phyloP scores from a whole-genome alignment of 75 land plant species.

The Isoetes taiwanensis region DNA sequence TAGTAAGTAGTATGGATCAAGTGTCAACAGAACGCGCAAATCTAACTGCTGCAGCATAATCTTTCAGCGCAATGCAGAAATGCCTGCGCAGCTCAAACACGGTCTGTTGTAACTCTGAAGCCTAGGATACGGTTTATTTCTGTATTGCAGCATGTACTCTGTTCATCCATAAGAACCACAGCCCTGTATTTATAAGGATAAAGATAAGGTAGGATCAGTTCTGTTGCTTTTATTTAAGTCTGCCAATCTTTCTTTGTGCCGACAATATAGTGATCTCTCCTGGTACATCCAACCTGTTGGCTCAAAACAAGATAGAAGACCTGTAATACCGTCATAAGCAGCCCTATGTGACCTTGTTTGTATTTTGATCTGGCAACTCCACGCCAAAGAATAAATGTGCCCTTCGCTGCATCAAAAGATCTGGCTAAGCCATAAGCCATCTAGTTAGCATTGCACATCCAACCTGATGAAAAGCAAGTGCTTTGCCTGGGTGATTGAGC shows the following conservation, averaged over 20 bases:
- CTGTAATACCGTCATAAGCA: conserved; percentile 35
- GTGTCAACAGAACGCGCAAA: conserved; percentile 80
- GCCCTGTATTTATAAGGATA: conserved; percentile 95
- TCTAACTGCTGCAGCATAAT: conserved; percentile 65
- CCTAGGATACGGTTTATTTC: conserved; percentile 91
- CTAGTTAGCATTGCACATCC: conserved; percentile 77
- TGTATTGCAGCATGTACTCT: conserved; percentile 47
- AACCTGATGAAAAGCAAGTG: conserved; percentile 68
- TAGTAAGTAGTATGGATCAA: conserved; percentile 68
- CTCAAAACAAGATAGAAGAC: conserved; percentile 32
- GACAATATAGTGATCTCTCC: conserved; percentile 74
- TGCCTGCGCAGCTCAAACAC: conserved; percentile 80
- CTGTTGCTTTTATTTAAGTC: conserved; percentile 83
- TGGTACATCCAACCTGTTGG: conserved; percentile 91
- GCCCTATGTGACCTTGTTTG: conserved; percentile 38
- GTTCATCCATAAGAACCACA: conserved; percentile 63
- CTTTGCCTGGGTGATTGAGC: conserved; percentile 40
- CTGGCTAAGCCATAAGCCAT: conserved; percentile 55
- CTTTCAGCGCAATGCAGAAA: conserved; percentile 74
- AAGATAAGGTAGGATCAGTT: conserved; percentile 70
- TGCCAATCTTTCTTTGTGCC: conserved; percentile 45
- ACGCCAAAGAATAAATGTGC: conserved; percentile 61
- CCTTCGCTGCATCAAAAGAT: conserved; percentile 75
- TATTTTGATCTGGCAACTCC: conserved; percentile 60
- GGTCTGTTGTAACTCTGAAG: conserved; percentile 77